Evolutionary conservation across 129 eudicot genomes (phyloP).

Genomic region (Tagetes erecta): DNA sequence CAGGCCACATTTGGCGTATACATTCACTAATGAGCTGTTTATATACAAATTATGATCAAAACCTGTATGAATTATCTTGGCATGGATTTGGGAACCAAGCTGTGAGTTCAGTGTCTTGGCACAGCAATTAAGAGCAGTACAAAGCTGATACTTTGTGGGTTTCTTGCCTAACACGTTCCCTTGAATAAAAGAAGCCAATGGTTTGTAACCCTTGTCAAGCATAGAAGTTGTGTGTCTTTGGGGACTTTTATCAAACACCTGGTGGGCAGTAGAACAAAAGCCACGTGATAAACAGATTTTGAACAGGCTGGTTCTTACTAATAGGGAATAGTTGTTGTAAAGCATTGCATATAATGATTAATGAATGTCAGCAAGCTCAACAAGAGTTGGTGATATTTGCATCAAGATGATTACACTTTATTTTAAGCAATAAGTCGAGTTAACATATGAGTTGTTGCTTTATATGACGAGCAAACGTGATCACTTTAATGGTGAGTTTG

Average conservation of each 20-base stretch:
- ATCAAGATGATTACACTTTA: not conserved
- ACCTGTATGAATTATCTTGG: constrained; percentile 28
- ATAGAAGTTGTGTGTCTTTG: not conserved
- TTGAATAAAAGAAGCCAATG: not conserved
- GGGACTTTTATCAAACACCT: constrained; percentile 31
- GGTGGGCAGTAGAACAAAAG: constrained; percentile 20
- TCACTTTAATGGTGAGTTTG: not conserved
- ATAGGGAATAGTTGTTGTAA: not conserved
- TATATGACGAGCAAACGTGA: no score
- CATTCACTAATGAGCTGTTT: constrained; percentile 41
- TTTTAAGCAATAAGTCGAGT: no score
- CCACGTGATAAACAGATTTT: not conserved
- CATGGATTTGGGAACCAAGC: constrained; percentile 44
- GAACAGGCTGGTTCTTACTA: not conserved
- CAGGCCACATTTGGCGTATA: constrained; percentile 46
- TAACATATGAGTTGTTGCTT: no score
- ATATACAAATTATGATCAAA: constrained; percentile 40
- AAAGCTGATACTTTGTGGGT: constrained; percentile 41
- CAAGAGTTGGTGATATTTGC: no score
- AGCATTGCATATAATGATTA: constrained; percentile 7
- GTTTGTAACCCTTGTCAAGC: constrained; percentile 8
- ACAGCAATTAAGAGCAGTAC: constrained; percentile 37
- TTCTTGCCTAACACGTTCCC: constrained; percentile 21
- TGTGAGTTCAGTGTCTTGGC: constrained; percentile 35
- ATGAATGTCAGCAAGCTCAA: no score